These are phyloP conservation scores for Quercus aquifolioides DNA, from an alignment of 306 rosid genomes.

Conservation along the genomic window DNA sequence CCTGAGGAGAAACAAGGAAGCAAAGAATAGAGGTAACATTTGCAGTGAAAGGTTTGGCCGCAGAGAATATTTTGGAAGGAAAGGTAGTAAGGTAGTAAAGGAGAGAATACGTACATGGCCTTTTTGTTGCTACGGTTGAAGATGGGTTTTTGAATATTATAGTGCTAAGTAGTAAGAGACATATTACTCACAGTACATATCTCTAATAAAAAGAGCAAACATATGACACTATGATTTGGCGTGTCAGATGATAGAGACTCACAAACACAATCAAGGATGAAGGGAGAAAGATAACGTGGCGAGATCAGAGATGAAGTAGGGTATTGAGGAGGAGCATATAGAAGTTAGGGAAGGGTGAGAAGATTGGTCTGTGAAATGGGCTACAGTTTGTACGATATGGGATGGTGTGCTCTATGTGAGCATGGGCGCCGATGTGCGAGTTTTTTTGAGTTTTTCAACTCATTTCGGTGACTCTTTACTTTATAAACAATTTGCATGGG, in stretches of 20 bases:
- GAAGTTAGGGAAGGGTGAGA: slow-evolving; percentile 59
- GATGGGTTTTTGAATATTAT: no score
- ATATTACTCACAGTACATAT: neutral
- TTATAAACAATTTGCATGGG: slow-evolving; percentile 38
- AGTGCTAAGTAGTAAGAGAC: neutral
- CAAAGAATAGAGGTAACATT: slow-evolving; percentile 34
- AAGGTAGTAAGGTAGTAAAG: slow-evolving; percentile 6
- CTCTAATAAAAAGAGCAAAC: neutral
- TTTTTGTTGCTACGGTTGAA: slow-evolving; percentile 12
- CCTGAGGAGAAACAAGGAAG: slow-evolving; percentile 21
- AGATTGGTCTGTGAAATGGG: slow-evolving; percentile 89
- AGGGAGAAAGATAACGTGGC: slow-evolving; percentile 28
- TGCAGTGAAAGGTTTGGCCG: slow-evolving; percentile 16
- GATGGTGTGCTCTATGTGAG: slow-evolving; percentile 55
- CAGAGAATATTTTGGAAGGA: slow-evolving; percentile 12
- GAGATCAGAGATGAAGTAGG: slow-evolving; percentile 33
- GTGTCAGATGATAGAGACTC: slow-evolving; percentile 3
- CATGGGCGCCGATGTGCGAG: slow-evolving; percentile 54
- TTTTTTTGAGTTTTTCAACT: slow-evolving; percentile 61
- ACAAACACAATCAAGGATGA: neutral
- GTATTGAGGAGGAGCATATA: slow-evolving; percentile 32
- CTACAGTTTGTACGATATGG: slow-evolving; percentile 60
- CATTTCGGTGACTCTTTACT: slow-evolving; percentile 33
- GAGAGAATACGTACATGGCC: slow-evolving; percentile 12
- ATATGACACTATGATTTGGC: neutral